Conservation (phyloP, 2,329 filamentous ascomycete genomes). For the Penicillium crustosum region DNA sequence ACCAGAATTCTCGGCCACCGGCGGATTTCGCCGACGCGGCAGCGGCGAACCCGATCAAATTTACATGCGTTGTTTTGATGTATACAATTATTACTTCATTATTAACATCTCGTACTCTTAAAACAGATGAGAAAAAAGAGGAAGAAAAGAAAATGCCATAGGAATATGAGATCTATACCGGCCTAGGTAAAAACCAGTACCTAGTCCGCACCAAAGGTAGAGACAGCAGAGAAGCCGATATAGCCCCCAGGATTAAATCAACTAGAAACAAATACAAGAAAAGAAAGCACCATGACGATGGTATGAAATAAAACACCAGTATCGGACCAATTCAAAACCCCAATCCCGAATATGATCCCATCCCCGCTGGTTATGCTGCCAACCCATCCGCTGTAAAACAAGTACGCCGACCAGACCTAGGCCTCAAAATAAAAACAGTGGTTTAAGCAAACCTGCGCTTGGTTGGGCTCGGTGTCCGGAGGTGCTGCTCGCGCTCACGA, state of each 20-base stretch:
- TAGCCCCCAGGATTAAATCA: background rate
- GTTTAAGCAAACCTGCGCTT: conserved; percentile 30
- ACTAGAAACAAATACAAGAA: conserved; percentile 15
- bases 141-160: background rate
- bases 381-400: conserved; percentile 4
- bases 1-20: background rate
- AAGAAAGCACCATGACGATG: conserved; percentile 11
- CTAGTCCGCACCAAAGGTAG: background rate
- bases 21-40: conserved; percentile 2
- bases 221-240: background rate
- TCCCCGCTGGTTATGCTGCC: conserved; percentile 4
- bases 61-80: background rate
- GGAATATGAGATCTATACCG: background rate
- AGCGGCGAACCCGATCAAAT: background rate
- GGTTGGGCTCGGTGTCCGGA: conserved; percentile 41
- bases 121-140: background rate
- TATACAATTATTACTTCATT: background rate
- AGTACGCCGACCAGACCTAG: conserved; percentile 5
- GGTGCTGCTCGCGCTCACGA: conserved; percentile 32
- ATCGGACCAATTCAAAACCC: background rate
- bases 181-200: background rate
- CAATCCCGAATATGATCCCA: background rate
- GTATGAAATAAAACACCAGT: conserved; percentile 15
- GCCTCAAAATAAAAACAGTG: conserved; percentile 14
- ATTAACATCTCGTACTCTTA: no score